Percentiles rank a stretch among this genome's conserved stretches.
Conservation (phyloP, 2,329 filamentous ascomycete genomes). For the Sarocladium oryzae region DNA sequence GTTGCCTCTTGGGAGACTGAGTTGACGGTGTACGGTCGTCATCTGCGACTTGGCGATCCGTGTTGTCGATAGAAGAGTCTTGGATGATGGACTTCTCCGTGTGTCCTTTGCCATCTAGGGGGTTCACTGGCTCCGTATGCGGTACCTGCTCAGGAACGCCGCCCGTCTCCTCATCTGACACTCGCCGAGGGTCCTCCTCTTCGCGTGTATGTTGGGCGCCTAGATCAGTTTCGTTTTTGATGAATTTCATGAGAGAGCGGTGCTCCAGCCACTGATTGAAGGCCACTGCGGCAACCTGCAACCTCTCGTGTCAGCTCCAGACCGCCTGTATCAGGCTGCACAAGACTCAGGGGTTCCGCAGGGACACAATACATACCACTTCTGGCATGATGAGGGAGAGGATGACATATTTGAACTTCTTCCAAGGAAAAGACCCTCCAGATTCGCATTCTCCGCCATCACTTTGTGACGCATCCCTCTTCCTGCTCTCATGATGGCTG, state of each 20-base stretch:
- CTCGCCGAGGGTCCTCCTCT: background rate
- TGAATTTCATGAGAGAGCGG: constrained; percentile 2
- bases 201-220: background rate
- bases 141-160: background rate
- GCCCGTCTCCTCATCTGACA: background rate
- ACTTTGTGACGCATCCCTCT: background rate
- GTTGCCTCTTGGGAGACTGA: background rate
- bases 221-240: background rate
- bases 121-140: no score
- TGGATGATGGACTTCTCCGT: no score
- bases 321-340: background rate
- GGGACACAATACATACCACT: background rate
- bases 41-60: background rate
- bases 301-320: background rate
- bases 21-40: background rate
- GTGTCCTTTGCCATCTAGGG: no score
- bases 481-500: background rate
- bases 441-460: background rate
- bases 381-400: constrained; percentile 1
- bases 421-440: background rate
- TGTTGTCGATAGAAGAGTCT: no score
- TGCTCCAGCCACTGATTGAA: constrained; percentile 5
- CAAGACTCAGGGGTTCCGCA: background rate
- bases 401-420: constrained; percentile 2
- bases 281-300: background rate